Conservation (phyloP, 179 eudicot genomes). For the Carnegiea gigantea region DNA sequence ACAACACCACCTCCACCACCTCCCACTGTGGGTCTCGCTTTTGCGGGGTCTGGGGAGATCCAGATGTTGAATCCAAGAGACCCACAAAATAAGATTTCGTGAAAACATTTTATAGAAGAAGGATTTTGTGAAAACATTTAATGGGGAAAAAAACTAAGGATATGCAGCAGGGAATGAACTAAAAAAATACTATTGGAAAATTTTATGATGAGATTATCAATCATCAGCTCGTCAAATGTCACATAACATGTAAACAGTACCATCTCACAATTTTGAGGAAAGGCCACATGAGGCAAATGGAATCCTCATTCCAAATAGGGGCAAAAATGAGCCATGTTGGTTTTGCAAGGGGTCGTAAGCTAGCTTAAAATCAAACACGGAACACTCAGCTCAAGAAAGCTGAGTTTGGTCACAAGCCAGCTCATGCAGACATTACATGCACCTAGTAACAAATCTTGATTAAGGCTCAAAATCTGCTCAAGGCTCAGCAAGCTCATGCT, state of each 20-base stretch:
- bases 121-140: too few species aligned
- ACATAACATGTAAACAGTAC: not conserved
- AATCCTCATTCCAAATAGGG: not conserved
- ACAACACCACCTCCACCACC: too few species aligned
- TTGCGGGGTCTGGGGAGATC: too few species aligned
- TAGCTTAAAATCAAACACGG: not conserved
- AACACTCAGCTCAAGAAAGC: not conserved
- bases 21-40: too few species aligned
- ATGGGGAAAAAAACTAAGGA: too few species aligned
- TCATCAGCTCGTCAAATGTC: not conserved
- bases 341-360: not conserved
- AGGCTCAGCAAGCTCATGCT: not conserved
- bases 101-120: too few species aligned
- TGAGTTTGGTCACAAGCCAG: not conserved
- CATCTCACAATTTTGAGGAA: not conserved
- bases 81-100: too few species aligned
- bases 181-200: too few species aligned
- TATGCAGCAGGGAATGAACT: too few species aligned
- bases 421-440: too few species aligned
- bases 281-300: not conserved
- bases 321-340: not conserved
- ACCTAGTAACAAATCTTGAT: not conserved
- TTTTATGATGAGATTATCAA: not conserved
- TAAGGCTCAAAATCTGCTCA: not conserved
- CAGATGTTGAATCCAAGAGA: too few species aligned